Percentiles rank a stretch among this genome's conserved stretches.
Evolutionary conservation across 805 yeast species (phyloP).

Genomic region (Debaryomyces prosopidis): DNA sequence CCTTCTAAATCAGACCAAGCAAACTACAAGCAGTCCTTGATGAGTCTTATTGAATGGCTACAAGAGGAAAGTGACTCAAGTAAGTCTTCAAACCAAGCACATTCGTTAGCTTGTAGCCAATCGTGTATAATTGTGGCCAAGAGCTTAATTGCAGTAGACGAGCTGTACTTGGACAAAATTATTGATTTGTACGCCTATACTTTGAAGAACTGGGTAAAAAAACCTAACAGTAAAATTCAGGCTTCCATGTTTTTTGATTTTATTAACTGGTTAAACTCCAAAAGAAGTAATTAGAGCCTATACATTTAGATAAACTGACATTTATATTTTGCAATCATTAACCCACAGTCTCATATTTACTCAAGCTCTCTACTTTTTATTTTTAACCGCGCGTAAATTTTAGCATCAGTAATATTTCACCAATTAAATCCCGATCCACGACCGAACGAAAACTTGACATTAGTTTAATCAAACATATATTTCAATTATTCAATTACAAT

Average conservation of each 20-base stretch:
- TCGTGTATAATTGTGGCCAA: slow-evolving; percentile 67
- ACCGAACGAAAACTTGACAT: not conserved
- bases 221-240: slow-evolving; percentile 46
- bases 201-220: slow-evolving; percentile 61
- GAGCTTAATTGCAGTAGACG: slow-evolving; percentile 41
- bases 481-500: not conserved
- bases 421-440: slow-evolving; percentile 5
- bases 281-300: slow-evolving; percentile 24
- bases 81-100: slow-evolving; percentile 48
- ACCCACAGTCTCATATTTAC: slow-evolving; percentile 2
- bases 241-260: slow-evolving; percentile 71
- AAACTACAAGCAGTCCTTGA: slow-evolving; percentile 18
- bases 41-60: slow-evolving; percentile 36
- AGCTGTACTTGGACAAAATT: slow-evolving; percentile 40
- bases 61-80: slow-evolving; percentile 45
- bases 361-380: not conserved
- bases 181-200: slow-evolving; percentile 57
- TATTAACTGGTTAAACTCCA: slow-evolving; percentile 74
- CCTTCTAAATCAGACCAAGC: slow-evolving; percentile 14
- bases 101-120: slow-evolving; percentile 60
- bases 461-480: not conserved
- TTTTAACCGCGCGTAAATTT: slow-evolving; percentile 1
- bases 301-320: not conserved
- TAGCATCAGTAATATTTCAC: slow-evolving; percentile 2
- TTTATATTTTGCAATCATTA: not conserved